Percentiles rank a stretch among this genome's conserved stretches.
phyloP scores from a whole-genome alignment of 768 basidiomycete species.

The Paxillus rubicundulus region DNA sequence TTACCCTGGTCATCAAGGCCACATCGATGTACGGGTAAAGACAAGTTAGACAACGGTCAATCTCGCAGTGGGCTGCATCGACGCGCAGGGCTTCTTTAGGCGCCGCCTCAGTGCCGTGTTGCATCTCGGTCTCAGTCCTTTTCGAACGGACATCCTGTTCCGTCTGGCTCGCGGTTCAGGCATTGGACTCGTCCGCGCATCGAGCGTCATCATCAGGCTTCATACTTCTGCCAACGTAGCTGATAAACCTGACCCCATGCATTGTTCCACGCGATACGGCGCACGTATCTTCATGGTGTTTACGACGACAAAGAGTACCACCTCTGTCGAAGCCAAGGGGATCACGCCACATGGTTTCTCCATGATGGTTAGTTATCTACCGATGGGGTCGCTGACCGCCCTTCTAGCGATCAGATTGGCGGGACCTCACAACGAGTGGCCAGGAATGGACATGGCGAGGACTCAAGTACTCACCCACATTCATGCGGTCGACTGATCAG shows the following conservation, averaged over 20 bases:
- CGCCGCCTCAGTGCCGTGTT: conserved; percentile 45
- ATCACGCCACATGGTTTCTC: conserved; percentile 11
- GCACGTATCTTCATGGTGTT: conserved; percentile 74
- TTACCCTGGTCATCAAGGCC: conserved; percentile 48
- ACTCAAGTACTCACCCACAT: too few species aligned
- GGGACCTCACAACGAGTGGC: conserved; percentile 25
- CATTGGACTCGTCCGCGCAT: conserved; percentile 38
- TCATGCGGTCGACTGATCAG: too few species aligned
- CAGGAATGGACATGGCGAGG: too few species aligned
- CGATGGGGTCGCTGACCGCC: conserved; percentile 70
- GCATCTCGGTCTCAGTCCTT: conserved; percentile 38
- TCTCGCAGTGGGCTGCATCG: conserved; percentile 40
- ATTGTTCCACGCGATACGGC: conserved; percentile 66
- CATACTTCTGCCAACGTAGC: conserved; percentile 50
- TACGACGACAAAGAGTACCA: conserved; percentile 65
- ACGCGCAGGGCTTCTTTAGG: conserved; percentile 49
- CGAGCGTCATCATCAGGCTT: conserved; percentile 50
- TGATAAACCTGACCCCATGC: conserved; percentile 43
- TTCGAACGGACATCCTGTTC: conserved; percentile 28
- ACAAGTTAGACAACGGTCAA: conserved; percentile 14
- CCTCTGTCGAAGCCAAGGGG: conserved; percentile 41
- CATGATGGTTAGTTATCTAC: conserved; percentile 30
- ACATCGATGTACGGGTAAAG: conserved; percentile 54
- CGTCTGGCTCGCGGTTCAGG: conserved; percentile 51
- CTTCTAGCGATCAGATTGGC: conserved; percentile 46